Base-by-base conservation (phyloP, 1,284 basidiomycete genomes). In the Apiotrichum porosum region DNA sequence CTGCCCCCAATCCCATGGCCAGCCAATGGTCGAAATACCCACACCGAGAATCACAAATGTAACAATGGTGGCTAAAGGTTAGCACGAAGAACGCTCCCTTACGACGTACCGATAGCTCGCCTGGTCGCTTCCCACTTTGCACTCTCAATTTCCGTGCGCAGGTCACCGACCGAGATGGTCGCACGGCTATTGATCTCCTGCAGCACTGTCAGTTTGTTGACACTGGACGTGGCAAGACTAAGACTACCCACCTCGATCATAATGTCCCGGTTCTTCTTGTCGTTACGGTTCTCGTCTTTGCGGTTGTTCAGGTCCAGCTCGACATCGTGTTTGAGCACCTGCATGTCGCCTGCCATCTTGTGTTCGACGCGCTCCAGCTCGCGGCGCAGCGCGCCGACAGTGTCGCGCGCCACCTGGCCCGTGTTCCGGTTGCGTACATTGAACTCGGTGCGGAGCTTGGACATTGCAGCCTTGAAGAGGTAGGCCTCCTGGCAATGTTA, bases 221-320 rank as follows among this genome's bases (percentile, higher is more conserved):
- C 9, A 64, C n/a, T n/a, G n/a, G n/a, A n/a, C n/a, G n/a, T n/a
- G n/a, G n/a, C n/a, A n/a, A n/a, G n/a, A n/a, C n/a, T n/a, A n/a
- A n/a, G n/a, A n/a, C n/a, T n/a, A n/a, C 76, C 38, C 36, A 89
- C 93, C 81, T 97, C 92, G 50, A 97, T 90, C 36, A 79, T 77
- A 51, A 97, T 86, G 62, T 94, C 92, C 61, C 86, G 83, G 38
- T 79, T 79, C 75, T 95, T 97, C 59, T 88, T 73, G 49, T 95
- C 91, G 14, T 84, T 81, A 66, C 85, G 87, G n/a, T 85, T 82
- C 69, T 98, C 95, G 58, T 87, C 88, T 76, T 94, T 97, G 51
- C 93, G 80, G 56, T 84, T 90, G 68, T 95, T 92, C 63, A 97
- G 80, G 51, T 98, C 94, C 80, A 98, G 89, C 72, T 97, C 91